phyloP scores from a whole-genome alignment of 345 rosid genomes.

The Cardamine occulta region DNA sequence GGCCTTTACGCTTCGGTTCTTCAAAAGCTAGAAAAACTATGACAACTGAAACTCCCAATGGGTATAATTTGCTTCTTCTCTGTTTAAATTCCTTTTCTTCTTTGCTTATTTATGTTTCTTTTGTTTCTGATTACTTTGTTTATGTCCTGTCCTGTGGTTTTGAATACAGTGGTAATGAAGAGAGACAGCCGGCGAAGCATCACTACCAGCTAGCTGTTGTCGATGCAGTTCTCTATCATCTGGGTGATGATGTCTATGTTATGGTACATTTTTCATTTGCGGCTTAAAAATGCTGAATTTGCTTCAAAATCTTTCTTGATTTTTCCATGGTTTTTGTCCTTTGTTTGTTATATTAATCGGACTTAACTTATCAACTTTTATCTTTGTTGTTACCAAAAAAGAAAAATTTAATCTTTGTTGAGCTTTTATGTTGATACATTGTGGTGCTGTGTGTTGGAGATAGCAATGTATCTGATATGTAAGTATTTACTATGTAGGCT shows the following conservation, averaged over 20 bases:
- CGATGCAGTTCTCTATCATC: constrained; percentile 36
- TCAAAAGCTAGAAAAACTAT: neutral
- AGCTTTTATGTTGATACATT: neutral
- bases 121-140: neutral
- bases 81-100: no score
- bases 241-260: constrained; percentile 45
- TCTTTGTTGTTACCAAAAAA: no score
- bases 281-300: neutral
- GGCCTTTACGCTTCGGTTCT: neutral
- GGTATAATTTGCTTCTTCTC: neutral
- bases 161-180: constrained; percentile 3
- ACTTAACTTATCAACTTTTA: no score
- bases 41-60: neutral
- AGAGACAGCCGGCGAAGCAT: constrained; percentile 22
- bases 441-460: neutral
- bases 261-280: constrained; percentile 13
- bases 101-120: neutral
- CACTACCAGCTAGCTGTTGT: constrained; percentile 40
- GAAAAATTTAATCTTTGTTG: neutral
- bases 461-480: no score
- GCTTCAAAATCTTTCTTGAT: neutral
- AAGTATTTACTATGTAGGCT: neutral
- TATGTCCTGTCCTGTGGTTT: neutral
- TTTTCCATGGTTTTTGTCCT: no score
- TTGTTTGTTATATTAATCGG: no score